Base-by-base conservation (phyloP, 2,329 filamentous ascomycete genomes). In the Pseudogymnoascus sp. region DNA sequence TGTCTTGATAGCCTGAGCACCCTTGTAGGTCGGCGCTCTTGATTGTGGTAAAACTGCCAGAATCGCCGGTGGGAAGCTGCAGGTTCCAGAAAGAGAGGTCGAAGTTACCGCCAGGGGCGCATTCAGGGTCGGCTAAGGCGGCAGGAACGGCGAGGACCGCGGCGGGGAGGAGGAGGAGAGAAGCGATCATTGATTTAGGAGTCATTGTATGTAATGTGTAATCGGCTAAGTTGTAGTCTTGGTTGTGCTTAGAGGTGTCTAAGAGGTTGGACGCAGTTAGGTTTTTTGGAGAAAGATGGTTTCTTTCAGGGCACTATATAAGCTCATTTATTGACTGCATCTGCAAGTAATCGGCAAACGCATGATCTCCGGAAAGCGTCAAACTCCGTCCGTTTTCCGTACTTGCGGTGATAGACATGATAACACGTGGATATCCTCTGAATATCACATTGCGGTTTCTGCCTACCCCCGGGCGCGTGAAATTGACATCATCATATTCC, bases 61-160 rank as follows among this genome's bases (percentile, higher is more conserved):
- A 23, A 9, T 9, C 10, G 35, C 59, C 59, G 9, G 59, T 60
- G 17, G 59, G 59, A 3, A 60, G 59, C 33, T 60, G 59, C n/a
- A 60, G 31, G 19, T 4, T 60, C 59, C 59, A 60, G 59, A 60
- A 60, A 15, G 59, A 60, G 19, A 60, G 33, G n/a, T 60, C 59
- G 17, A 60, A 60, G 59, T 60, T 60, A 23, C 59, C 59, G 11
- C 59, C 59, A 21, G 76, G 26, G 75, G 72, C 67, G 73, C 75
- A 53, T 76, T 73, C 66, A 67, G 74, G 37, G 68, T 77, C 31
- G 7, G 46, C 46, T 15, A 56, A 33, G 26, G 26, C 29, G 26
- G 46, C 46, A 31, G 46, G 46, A 31, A 56, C n/a, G 29, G 46
- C 29, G n/a, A 33, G 9, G 17, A 56, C 46, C 29, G 29, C 46